A percentile compares a stretch with the other conserved stretches of the same genome.
These are phyloP conservation scores for Metarhizium humberi DNA, from an alignment of 2,329 filamentous ascomycete species.

Conservation along the genomic window DNA sequence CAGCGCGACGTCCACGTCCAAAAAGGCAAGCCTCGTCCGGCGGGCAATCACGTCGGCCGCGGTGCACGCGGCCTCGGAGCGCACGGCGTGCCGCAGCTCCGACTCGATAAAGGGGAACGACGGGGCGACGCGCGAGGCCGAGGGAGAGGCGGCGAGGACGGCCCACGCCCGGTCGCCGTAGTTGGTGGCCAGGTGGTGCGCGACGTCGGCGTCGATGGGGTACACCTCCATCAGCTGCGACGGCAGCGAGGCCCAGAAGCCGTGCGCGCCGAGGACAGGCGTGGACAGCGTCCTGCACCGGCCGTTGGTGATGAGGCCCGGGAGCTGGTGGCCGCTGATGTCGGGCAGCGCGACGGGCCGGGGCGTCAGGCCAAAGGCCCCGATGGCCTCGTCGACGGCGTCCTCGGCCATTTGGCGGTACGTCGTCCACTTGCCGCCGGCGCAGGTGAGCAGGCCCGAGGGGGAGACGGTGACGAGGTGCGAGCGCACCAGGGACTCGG, in stretches of 20 bases:
- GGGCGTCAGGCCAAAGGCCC: constrained; percentile 51
- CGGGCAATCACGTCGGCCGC: constrained; percentile 63
- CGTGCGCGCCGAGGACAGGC: constrained; percentile 67
- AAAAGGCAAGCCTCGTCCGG: constrained; percentile 63
- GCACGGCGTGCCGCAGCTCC: constrained; percentile 62
- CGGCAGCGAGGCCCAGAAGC: constrained; percentile 36
- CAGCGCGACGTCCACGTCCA: constrained; percentile 63
- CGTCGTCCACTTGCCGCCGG: constrained; percentile 81
- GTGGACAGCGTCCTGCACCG: constrained; percentile 67
- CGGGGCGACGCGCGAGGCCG: constrained; percentile 50
- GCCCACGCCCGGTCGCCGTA: constrained; percentile 57
- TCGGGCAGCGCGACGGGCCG: constrained; percentile 45
- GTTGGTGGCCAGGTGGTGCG: constrained; percentile 29
- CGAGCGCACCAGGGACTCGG: constrained; percentile 74
- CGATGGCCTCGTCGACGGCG: constrained; percentile 69
- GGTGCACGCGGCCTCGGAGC: constrained; percentile 64
- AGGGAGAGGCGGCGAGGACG: constrained; percentile 39
- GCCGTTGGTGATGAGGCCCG: constrained; percentile 48
- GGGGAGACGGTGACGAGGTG: constrained; percentile 68
- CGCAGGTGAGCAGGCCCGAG: constrained; percentile 70
- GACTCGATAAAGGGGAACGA: constrained; percentile 67
- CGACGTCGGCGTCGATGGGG: constrained; percentile 29
- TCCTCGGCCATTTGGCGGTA: constrained; percentile 86
- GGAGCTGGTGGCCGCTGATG: constrained; percentile 53
- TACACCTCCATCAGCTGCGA: constrained; percentile 27